A percentile compares a stretch with the other conserved stretches of the same genome.
phyloP scores from a whole-genome alignment of 108 stramenopile species.

The Fragilariopsis cylindrus region DNA sequence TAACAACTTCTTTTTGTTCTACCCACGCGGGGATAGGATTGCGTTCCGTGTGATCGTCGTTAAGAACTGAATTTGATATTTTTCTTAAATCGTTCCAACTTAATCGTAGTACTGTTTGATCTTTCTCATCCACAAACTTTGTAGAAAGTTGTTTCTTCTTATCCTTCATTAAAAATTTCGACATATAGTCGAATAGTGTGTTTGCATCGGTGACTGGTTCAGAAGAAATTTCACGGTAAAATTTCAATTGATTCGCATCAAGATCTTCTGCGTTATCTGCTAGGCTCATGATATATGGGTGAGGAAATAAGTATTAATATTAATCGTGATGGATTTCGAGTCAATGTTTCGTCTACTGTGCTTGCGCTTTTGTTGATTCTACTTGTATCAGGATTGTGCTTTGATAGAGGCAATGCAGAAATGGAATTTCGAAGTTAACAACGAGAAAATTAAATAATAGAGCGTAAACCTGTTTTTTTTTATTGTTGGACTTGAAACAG shows the following conservation, averaged over 20 bases:
- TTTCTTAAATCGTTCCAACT: slow-evolving; percentile 12
- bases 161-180: slow-evolving; percentile 12
- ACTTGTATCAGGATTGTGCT: too few species aligned
- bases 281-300: background rate
- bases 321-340: too few species aligned
- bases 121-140: slow-evolving; percentile 2
- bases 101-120: background rate
- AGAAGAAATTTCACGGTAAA: background rate
- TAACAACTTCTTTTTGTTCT: slow-evolving; percentile 5
- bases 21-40: slow-evolving; percentile 15
- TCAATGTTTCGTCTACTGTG: too few species aligned
- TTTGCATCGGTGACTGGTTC: background rate
- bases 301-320: too few species aligned
- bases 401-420: too few species aligned
- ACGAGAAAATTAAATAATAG: too few species aligned
- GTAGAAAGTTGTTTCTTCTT: slow-evolving; percentile 7
- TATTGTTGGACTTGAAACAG: too few species aligned
- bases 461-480: too few species aligned
- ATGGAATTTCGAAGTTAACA: too few species aligned
- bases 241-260: slow-evolving; percentile 19
- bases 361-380: too few species aligned
- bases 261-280: slow-evolving; percentile 4
- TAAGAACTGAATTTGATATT: slow-evolving; percentile 3
- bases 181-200: background rate
- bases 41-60: background rate